Percentiles rank a stretch among this genome's conserved stretches.
Evolutionary conservation across 345 rosid genomes (phyloP).

Genomic region (Gossypioides kirkii): DNA sequence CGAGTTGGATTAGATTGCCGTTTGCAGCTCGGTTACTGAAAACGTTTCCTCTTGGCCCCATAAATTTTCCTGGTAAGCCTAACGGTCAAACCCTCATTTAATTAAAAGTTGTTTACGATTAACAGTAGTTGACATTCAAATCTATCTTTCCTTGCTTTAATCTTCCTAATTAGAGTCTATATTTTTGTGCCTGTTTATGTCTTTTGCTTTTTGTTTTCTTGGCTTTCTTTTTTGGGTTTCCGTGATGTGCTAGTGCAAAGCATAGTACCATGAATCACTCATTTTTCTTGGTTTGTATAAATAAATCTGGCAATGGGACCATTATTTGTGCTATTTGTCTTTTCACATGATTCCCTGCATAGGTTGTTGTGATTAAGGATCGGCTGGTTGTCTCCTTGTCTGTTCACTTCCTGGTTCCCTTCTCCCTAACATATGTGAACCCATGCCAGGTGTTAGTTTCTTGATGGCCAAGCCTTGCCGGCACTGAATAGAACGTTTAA

Average conservation of each 20-base stretch:
- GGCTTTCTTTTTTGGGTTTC: constrained; percentile 24
- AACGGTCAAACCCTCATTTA: neutral
- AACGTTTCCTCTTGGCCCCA: constrained; percentile 13
- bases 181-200: neutral
- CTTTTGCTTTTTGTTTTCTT: neutral
- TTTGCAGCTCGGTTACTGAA: constrained; percentile 48
- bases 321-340: constrained; percentile 16
- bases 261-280: constrained; percentile 19
- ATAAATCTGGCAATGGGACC: constrained; percentile 23
- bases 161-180: neutral
- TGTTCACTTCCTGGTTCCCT: constrained; percentile 73
- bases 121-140: neutral
- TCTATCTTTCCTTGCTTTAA: neutral
- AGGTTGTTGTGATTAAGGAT: constrained; percentile 38
- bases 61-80: constrained; percentile 47
- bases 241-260: constrained; percentile 16
- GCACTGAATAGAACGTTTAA: constrained; percentile 18
- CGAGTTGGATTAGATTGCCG: constrained; percentile 49
- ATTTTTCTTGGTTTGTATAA: constrained; percentile 43
- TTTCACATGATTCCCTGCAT: constrained; percentile 29
- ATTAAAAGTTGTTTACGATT: neutral
- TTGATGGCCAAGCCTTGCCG: constrained; percentile 22
- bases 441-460: constrained; percentile 40
- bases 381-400: constrained; percentile 62
- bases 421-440: constrained; percentile 41